Evolutionary conservation across 768 basidiomycete species (phyloP).

Genomic region (Leccinellum rugosiceps): DNA sequence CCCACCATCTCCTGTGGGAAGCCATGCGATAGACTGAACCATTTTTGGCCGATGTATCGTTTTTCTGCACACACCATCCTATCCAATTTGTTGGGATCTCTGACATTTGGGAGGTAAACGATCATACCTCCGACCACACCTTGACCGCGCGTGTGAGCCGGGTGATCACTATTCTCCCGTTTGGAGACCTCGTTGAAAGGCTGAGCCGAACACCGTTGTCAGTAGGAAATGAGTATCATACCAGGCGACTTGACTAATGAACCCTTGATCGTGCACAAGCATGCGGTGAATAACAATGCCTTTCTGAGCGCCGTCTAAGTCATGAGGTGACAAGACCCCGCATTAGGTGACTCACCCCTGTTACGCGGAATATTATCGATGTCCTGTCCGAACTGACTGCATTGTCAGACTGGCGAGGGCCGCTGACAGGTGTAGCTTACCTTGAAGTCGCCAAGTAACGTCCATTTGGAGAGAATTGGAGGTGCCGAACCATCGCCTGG

Average conservation of each 20-base stretch:
- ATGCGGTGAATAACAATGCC: conserved; percentile 43
- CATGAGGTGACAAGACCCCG: conserved; percentile 9
- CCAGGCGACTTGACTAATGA: conserved; percentile 56
- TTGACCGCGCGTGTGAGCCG: conserved; percentile 49
- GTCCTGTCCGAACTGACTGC: conserved; percentile 47
- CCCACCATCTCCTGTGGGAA: conserved; percentile 47
- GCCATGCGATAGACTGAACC: conserved; percentile 52
- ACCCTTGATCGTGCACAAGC: conserved; percentile 49
- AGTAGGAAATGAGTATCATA: conserved; percentile 17
- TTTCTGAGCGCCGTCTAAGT: conserved; percentile 32
- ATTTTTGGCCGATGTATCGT: conserved; percentile 46
- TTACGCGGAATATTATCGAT: conserved; percentile 47
- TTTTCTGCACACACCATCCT: conserved; percentile 50
- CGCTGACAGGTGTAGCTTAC: conserved; percentile 20
- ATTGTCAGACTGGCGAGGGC: conserved; percentile 4
- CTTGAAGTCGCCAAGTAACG: conserved; percentile 53
- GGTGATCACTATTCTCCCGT: conserved; percentile 42
- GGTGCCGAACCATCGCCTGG: conserved; percentile 48
- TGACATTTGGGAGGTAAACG: not conserved
- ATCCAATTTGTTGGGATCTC: conserved; percentile 3
- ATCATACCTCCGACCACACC: conserved; percentile 48
- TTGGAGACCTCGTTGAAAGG: conserved; percentile 41
- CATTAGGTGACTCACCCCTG: conserved; percentile 36
- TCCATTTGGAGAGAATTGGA: conserved; percentile 56
- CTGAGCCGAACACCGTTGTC: conserved; percentile 4